Evolutionary conservation across 768 basidiomycete species (phyloP).

Genomic region (Boletus eberwhitei): DNA sequence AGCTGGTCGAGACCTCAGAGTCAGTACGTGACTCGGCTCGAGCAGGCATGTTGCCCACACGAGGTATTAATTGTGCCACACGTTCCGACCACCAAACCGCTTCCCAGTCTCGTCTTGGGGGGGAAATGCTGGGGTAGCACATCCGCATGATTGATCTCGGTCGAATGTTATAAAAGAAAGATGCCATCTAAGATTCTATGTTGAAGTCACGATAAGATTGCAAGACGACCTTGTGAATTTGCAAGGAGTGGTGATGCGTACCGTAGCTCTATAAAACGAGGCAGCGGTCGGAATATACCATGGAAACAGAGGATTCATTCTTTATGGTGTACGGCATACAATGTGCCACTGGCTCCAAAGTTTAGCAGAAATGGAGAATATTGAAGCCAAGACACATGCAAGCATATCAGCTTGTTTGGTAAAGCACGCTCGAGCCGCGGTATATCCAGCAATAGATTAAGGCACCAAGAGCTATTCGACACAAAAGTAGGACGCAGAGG

Average conservation of each 20-base stretch:
- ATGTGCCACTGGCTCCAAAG: not conserved
- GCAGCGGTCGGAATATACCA: not conserved
- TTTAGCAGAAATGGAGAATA: slow-evolving; percentile 7
- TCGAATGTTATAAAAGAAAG: not conserved
- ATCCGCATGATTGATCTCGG: not conserved
- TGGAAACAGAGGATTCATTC: not conserved
- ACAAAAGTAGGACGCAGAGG: slow-evolving; percentile 9
- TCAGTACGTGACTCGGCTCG: not conserved
- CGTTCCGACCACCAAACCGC: too few relatives aligned
- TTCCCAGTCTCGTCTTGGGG: not conserved
- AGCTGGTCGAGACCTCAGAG: too few relatives aligned
- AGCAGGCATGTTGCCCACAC: slow-evolving; percentile 16
- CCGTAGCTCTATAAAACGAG: not conserved
- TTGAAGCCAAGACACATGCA: not conserved
- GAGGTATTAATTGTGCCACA: slow-evolving; percentile 1
- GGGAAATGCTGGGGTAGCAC: not conserved
- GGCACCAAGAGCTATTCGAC: slow-evolving; percentile 11
- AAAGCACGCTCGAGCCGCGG: slow-evolving; percentile 11
- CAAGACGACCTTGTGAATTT: not conserved
- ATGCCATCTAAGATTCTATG: not conserved
- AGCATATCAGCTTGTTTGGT: not conserved
- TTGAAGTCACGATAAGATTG: slow-evolving; percentile 8
- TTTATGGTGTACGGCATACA: slow-evolving; percentile 3
- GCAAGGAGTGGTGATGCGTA: not conserved
- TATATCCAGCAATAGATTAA: slow-evolving; percentile 25